These are phyloP conservation scores for Euphorbia peplus DNA, from an alignment of 345 rosid species.

Conservation along the genomic window DNA sequence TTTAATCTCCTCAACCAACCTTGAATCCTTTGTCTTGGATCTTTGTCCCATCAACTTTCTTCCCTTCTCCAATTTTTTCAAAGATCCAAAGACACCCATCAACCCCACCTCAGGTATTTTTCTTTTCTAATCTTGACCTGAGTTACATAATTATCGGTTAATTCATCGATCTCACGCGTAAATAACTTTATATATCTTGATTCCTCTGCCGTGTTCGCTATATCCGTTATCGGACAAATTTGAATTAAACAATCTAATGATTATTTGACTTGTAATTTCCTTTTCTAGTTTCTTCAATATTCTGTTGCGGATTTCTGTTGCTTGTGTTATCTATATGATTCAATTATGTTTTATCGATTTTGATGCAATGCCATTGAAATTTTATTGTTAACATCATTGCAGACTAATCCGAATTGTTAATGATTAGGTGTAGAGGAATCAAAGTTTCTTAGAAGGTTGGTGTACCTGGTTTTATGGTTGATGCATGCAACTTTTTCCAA, in stretches of 20 bases:
- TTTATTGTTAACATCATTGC: too few relatives aligned
- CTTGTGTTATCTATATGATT: not conserved
- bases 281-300: not conserved
- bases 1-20: not conserved
- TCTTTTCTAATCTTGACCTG: not conserved
- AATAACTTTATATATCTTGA: too few relatives aligned
- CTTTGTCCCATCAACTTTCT: not conserved
- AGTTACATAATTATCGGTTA: not conserved
- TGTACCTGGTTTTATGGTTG: slow-evolving; percentile 6
- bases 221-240: not conserved
- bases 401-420: slow-evolving; percentile 3
- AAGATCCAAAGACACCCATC: not conserved
- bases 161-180: not conserved
- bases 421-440: slow-evolving; percentile 6
- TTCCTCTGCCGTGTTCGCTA: not conserved
- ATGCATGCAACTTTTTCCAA: not conserved
- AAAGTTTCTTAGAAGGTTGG: not conserved
- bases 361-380: not conserved
- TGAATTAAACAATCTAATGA: not conserved
- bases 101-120: not conserved
- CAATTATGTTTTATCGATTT: not conserved
- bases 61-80: not conserved
- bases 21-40: not conserved
- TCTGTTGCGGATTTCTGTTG: not conserved
- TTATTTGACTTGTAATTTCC: not conserved